Evolutionary conservation across 176 grass and related monocot genomes (phyloP).

Genomic region (sorghum (Sorghum bicolor)): Sorghum_bicolor_NCBIv3 NC_012870.2:7414001-7414500

Average conservation of each 20-base stretch:
- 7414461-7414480: not conserved
- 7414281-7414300: not conserved
- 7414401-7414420: slow-evolving; percentile 5
- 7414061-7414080: not conserved
- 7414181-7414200: not conserved
- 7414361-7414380: not conserved
- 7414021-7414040: not conserved
- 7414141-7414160: slow-evolving; percentile 22
- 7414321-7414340: not conserved
- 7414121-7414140: slow-evolving; percentile 13
- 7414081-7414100: not conserved
- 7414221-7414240: not conserved
- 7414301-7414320: not conserved
- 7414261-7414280: not conserved
- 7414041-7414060: not conserved
- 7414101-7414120: slow-evolving; percentile 32
- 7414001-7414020: slow-evolving; percentile 9
- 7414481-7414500: slow-evolving; percentile 16
- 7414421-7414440: slow-evolving; percentile 35
- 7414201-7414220: slow-evolving; percentile 26
- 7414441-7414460: not conserved
- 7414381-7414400: not conserved
- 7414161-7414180: slow-evolving; percentile 10
- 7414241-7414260: slow-evolving; percentile 15
- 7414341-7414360: not conserved